Evolutionary conservation across 805 yeast genomes (phyloP), one percentile per base, ranked within the genome.

Genomic region (Candida sanyiensis): DNA sequence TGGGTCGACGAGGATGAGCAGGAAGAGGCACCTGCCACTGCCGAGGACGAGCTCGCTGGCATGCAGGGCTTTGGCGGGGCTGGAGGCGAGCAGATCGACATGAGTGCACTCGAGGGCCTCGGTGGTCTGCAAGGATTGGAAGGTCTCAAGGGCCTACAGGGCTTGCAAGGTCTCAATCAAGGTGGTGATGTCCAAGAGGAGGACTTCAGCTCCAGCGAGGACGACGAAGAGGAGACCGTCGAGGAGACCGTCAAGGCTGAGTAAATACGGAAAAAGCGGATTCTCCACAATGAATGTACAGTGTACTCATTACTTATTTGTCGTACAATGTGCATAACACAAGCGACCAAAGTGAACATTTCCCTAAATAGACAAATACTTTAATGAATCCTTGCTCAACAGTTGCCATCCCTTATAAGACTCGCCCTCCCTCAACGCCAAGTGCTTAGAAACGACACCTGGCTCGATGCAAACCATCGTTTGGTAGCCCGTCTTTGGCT

Each of bases 1-100:
- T 90, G 98, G 98, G 95, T 85, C 28, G 98, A 90, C 58, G 97
- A 90, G 68, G 98, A 90, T 58, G 98, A 90, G 65, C 98, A 90
- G 65, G 72, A 66, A 24, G 65, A 56, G 30, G 68, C n/a, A n/a
- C n/a, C n/a, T 62, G 20, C 58, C 49, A 6, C 51, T 38, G 27
- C 51, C 46, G 54, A 51, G 22, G 68, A 61, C 30, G 42, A 52
- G 48, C 58, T 48, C 24, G 65, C 58, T 35, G 50, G 57, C 46
- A 50, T 58, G 29, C 35, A 56, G 58, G 58, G 72, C 66, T 39
- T 75, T 72, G 36, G 63, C 57, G 33, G 31, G 10, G 19, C 19
- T 17, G 53, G 66, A 59, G 45, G 40, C 10, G 46, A 52, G 17
- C 59, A 52, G 33, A 49, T 52, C 28, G 45, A 52, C 27, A 16